These are phyloP conservation scores for Lactarius pseudohatsudake DNA, from an alignment of 768 basidiomycete species.

Conservation along the genomic window DNA sequence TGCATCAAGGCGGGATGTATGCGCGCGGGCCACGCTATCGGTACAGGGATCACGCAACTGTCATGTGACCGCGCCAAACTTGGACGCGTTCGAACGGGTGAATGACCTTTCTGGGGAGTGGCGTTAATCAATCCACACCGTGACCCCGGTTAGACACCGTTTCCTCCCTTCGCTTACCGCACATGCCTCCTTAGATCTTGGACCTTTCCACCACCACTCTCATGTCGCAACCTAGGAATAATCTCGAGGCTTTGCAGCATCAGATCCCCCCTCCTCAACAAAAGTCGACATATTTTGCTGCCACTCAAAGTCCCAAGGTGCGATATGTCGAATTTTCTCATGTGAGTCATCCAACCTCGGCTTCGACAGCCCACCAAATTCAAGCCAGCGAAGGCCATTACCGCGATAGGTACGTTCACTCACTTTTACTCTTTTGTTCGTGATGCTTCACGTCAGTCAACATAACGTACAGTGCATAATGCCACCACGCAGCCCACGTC, in stretches of 20 bases:
- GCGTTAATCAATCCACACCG: slow-evolving; percentile 13
- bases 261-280: slow-evolving; percentile 18
- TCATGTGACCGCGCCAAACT: neutral
- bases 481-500: slow-evolving; percentile 7
- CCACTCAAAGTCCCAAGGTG: slow-evolving; percentile 22
- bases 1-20: no score
- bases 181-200: slow-evolving; percentile 4
- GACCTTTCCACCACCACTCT: slow-evolving; percentile 4
- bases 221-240: slow-evolving; percentile 31
- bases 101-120: neutral
- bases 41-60: neutral
- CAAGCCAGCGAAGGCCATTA: slow-evolving; percentile 27
- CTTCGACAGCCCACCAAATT: slow-evolving; percentile 25
- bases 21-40: no score
- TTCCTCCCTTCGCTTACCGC: slow-evolving; percentile 3
- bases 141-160: neutral
- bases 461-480: slow-evolving; percentile 1
- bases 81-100: slow-evolving; percentile 13
- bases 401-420: slow-evolving; percentile 1
- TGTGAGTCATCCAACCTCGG: neutral
- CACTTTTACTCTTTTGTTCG: neutral
- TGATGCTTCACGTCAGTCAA: neutral
- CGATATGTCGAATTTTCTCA: neutral
- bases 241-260: slow-evolving; percentile 28
- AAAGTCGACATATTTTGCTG: slow-evolving; percentile 18